A percentile compares a stretch with the other conserved stretches of the same genome.
Conservation (phyloP, 305 asterid genomes). For the Solanum hybrid region DNA sequence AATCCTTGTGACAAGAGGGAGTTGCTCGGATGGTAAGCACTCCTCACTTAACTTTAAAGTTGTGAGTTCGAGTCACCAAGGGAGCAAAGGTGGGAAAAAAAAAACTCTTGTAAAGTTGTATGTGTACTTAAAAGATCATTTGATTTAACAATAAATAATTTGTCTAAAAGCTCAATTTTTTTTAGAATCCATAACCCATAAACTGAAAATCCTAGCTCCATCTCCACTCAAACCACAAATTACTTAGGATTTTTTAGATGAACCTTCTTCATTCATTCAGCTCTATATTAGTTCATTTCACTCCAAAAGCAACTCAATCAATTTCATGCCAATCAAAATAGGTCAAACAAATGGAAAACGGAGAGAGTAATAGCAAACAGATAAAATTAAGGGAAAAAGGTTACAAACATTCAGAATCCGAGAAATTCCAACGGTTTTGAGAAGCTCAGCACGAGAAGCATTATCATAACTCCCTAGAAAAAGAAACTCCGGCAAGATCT, state of each 20-base stretch:
- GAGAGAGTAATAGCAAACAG: background rate
- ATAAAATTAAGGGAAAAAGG: background rate
- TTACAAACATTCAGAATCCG: conserved; percentile 60
- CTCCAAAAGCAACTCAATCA: background rate
- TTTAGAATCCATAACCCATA: background rate
- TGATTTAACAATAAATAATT: background rate
- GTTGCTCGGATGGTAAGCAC: background rate
- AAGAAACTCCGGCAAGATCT: conserved; percentile 80
- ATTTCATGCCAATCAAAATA: background rate
- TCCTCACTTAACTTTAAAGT: too few species aligned
- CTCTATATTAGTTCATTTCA: background rate
- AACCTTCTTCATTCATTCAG: background rate
- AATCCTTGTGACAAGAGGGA: background rate
- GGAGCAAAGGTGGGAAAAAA: background rate
- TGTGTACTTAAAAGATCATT: too few species aligned
- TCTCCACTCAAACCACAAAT: background rate
- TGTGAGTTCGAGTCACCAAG: too few species aligned
- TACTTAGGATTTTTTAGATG: background rate
- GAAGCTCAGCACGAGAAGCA: conserved; percentile 80
- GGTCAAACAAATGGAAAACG: background rate
- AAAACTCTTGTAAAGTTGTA: too few species aligned
- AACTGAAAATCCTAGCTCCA: background rate
- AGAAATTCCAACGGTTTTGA: conserved; percentile 79
- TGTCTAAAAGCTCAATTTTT: background rate
- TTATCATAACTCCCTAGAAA: conserved; percentile 78